Evolutionary conservation across 768 basidiomycete species (phyloP).

Genomic region (Russula sp.): DNA sequence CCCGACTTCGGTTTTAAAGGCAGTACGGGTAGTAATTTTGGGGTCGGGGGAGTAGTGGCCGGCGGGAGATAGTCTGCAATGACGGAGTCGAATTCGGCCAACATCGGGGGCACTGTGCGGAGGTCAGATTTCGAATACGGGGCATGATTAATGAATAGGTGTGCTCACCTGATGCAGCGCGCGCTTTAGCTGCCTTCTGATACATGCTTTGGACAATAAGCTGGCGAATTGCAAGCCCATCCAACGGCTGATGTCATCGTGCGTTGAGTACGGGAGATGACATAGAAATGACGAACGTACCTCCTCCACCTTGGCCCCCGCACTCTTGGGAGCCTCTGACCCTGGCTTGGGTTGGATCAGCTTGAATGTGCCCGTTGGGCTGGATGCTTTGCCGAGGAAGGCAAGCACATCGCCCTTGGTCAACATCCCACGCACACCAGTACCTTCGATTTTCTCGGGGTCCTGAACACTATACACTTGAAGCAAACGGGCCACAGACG

Average conservation of each 20-base stretch:
- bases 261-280: neutral
- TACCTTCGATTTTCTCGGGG: conserved; percentile 70
- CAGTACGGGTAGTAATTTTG: conserved; percentile 18
- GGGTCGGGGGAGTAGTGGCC: conserved; percentile 20
- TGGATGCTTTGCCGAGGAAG: conserved; percentile 76
- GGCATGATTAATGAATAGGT: neutral
- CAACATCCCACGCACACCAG: conserved; percentile 87
- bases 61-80: conserved; percentile 66
- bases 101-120: conserved; percentile 36
- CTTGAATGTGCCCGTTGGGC: conserved; percentile 71
- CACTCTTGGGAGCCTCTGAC: conserved; percentile 29
- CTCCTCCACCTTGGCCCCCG: conserved; percentile 35
- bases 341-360: conserved; percentile 28
- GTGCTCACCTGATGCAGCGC: conserved; percentile 38
- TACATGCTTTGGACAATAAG: conserved; percentile 59
- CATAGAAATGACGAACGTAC: conserved; percentile 4
- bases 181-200: conserved; percentile 47
- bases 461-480: conserved; percentile 54
- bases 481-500: conserved; percentile 81
- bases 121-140: conserved; percentile 6
- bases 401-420: conserved; percentile 95
- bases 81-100: conserved; percentile 62
- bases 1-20: conserved; percentile 21
- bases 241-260: conserved; percentile 39
- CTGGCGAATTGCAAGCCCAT: conserved; percentile 58